phyloP scores from a whole-genome alignment of 495 filamentous ascomycete species.

The Xylaria venustula region DNA sequence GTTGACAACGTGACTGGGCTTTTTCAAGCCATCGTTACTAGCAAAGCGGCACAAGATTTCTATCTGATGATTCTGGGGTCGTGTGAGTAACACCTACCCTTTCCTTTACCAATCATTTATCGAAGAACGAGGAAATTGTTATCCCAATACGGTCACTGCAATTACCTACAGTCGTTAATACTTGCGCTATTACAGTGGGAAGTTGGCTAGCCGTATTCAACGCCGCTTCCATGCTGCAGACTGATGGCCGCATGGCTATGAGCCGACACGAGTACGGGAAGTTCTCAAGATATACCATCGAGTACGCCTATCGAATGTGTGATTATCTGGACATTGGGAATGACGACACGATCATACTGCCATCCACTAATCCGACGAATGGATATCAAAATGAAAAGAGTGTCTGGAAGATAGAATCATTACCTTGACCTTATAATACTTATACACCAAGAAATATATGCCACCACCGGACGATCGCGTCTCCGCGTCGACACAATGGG shows the following conservation, averaged over 20 bases:
- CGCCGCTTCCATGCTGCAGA: neutral
- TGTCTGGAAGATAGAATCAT: too few relatives aligned
- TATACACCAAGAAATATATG: too few relatives aligned
- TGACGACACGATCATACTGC: neutral
- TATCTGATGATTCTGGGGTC: slow-evolving; percentile 5
- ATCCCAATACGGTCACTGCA: too few relatives aligned
- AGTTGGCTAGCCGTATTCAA: slow-evolving; percentile 13
- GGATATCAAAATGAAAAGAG: too few relatives aligned
- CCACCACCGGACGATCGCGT: too few relatives aligned
- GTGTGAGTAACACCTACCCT: neutral
- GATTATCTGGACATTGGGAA: neutral
- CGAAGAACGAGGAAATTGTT: too few relatives aligned
- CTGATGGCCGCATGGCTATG: neutral
- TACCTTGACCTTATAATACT: too few relatives aligned
- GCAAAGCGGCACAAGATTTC: slow-evolving; percentile 2
- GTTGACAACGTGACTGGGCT: neutral
- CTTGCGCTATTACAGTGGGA: too few relatives aligned
- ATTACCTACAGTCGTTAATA: too few relatives aligned
- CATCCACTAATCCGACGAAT: neutral
- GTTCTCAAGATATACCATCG: neutral
- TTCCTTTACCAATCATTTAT: too few relatives aligned
- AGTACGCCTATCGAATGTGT: neutral
- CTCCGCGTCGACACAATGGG: too few relatives aligned
- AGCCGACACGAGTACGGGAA: neutral
- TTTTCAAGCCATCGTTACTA: neutral